Conservation (phyloP, 345 rosid genomes). For the Linum tenue region DNA sequence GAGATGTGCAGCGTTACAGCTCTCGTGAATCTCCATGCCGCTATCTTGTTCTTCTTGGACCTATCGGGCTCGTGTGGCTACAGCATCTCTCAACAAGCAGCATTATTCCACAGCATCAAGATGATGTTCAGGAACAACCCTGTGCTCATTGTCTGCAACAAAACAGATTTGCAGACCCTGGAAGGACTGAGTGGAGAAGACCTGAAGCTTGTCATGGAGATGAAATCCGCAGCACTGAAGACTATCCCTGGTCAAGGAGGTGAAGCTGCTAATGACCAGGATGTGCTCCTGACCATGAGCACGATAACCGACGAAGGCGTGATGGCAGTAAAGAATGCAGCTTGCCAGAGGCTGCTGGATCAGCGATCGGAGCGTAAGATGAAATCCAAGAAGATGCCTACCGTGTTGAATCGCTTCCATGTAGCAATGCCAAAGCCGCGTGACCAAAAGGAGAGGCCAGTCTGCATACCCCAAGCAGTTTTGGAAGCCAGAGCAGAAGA, state of each 20-base stretch:
- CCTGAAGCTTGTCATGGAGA: constrained; percentile 55
- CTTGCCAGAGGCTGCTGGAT: constrained; percentile 75
- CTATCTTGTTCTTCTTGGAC: constrained; percentile 75
- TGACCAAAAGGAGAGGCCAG: constrained; percentile 59
- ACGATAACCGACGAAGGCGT: constrained; percentile 77
- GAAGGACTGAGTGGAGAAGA: constrained; percentile 68
- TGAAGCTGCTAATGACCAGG: constrained; percentile 41
- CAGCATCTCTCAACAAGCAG: constrained; percentile 89
- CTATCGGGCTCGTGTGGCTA: constrained; percentile 93
- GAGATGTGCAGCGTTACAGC: too few relatives aligned
- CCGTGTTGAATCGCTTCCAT: constrained; percentile 75
- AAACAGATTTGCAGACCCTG: constrained; percentile 89
- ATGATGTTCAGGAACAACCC: constrained; percentile 86
- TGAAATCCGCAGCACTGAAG: constrained; percentile 79
- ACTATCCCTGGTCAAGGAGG: constrained; percentile 55
- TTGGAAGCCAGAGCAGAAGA: constrained; percentile 44
- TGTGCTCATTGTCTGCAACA: constrained; percentile 81
- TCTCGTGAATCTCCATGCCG: constrained; percentile 10
- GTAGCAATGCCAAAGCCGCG: constrained; percentile 82
- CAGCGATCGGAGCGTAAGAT: constrained; percentile 86
- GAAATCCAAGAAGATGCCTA: constrained; percentile 90
- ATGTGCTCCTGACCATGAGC: constrained; percentile 74
- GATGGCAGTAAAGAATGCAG: constrained; percentile 76
- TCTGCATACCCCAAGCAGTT: constrained; percentile 41
- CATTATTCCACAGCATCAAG: constrained; percentile 87